Evolutionary conservation across 2,329 filamentous ascomycete genomes (phyloP), one percentile per base, ranked within the genome.

Genomic region (Aureobasidium sp.): DNA sequence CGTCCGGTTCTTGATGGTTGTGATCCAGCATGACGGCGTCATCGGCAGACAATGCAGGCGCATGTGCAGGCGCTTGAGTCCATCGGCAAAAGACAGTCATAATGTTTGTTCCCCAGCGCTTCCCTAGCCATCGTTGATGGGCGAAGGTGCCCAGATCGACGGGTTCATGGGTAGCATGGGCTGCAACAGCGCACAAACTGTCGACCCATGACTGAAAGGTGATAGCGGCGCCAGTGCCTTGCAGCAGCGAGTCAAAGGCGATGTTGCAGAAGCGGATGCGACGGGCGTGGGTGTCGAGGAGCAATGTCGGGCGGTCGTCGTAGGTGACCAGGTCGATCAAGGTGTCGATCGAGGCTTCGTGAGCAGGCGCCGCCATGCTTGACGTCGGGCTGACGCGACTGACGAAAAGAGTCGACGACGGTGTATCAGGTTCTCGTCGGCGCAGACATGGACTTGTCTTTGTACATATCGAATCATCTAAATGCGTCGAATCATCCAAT

Each of bases 241-340:
- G 31, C 3, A 42, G 22, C 8, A 45, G 57, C 22, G 36, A 49
- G 9, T 62, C 60, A 7, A 62, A 31, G 20, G 60, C 60, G 5
- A 41, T 31, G 37, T 62, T 62, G 42, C 60, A 34, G 20, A 48
- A 49, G 42, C 45, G 25, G 22, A 62, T 48, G 25, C 51, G 51
- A 17, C 37, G 29, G 1, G 51, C 27, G 9, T 3, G 12, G 15
- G 34, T 44, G 22, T 62, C 41, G 29, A 62, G 44, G 5, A 62
- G 37, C n/a, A 62, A 31, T 8, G 60, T 62, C 17, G 60, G 60
- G 1, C 60, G 60, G 37, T 56, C 49, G 27, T 62, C 60, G 60
- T 62, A 36, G 11, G n/a, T 5, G 17, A 49, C 31, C 34, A 62
- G 42, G 31, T 62, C 60, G 41, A 62, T 44, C 22, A 62, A 29